Evolutionary conservation across 1,284 basidiomycete genomes (phyloP).

Genomic region (Omphalotus olearius): DNA sequence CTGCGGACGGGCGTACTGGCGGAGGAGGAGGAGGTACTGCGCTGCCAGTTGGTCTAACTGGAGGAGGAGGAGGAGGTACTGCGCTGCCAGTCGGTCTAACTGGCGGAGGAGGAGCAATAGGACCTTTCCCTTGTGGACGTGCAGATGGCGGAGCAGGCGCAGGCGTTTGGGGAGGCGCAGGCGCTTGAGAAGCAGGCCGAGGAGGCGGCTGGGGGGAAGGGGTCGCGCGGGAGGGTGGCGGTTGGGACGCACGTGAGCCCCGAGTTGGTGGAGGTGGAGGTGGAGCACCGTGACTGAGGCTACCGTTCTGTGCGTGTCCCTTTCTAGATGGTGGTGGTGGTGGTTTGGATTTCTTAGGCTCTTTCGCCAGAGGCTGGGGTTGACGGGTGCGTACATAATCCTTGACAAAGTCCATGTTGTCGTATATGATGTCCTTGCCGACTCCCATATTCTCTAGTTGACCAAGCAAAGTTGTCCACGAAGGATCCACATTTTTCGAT

Average conservation of each 20-base stretch:
- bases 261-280: constrained; percentile 24
- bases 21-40: constrained; percentile 30
- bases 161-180: constrained; percentile 23
- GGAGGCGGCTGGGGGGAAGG: constrained; percentile 24
- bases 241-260: constrained; percentile 23
- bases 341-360: constrained; percentile 50
- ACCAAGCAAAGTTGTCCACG: constrained; percentile 80
- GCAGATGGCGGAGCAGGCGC: constrained; percentile 25
- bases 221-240: constrained; percentile 24
- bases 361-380: constrained; percentile 19
- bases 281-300: constrained; percentile 23
- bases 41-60: constrained; percentile 24
- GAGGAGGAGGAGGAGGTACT: constrained; percentile 31
- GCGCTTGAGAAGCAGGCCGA: constrained; percentile 13
- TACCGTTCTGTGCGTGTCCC: constrained; percentile 29
- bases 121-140: constrained; percentile 23
- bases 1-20: constrained; percentile 30
- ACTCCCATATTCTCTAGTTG: constrained; percentile 73
- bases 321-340: constrained; percentile 50
- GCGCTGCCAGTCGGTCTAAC: constrained; percentile 26
- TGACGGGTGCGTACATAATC: constrained; percentile 68
- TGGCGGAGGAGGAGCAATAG: constrained; percentile 26
- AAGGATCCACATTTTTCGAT: constrained; percentile 86
- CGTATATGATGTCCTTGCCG: constrained; percentile 54
- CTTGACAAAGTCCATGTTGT: constrained; percentile 89